Evolutionary conservation across 2,329 filamentous ascomycete species (phyloP), one percentile per base, ranked within the genome.

Genomic region (Penicillium digitatum): DNA sequence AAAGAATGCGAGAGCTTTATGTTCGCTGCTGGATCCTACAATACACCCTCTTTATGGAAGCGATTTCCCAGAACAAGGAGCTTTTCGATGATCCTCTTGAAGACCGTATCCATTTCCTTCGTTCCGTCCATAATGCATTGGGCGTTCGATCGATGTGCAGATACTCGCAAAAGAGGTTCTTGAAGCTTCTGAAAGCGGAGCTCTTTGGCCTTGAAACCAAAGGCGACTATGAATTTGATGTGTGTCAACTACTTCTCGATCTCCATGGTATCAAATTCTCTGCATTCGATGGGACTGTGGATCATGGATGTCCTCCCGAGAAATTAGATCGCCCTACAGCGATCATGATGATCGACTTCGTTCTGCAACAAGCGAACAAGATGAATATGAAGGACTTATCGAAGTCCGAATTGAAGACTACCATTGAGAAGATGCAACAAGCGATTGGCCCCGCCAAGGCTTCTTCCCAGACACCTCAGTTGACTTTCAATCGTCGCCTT

Each of bases 391-490:
- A 93, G 66, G 94, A 97, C 62, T 76, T 97, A 18, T 83, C 91
- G 16, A 97, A 95, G 71, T 94, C 91, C 16, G 90, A 97, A 53
- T 79, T 99, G 51, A 95, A 93, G 70, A 84, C 81, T 16, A 90
- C 91, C 0, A 94, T 99, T 55, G 94, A 99, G 56, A 91, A 92
- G 63, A 90, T 99, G 74, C 92, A 97, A 69, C 86, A 90, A 62
- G 87, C 89, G 5, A 87, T 97, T 51, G 90, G 90, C 1, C 74
- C 78, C 18, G 82, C 87, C 27, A 96, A 92, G 70, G 84, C 87
- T 12, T 87, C 87, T 1, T 84, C 89, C 5, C 85, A 91, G 12
- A 88, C 87, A 1, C 84, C 89, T 5, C 86, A 91, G 58, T 87
- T 95, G 73, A 82, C 87, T n/a, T 87, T 94, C 70, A 99, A 99